Evolutionary conservation across 345 rosid genomes (phyloP).

Genomic region (Cochlearia excelsa): DNA sequence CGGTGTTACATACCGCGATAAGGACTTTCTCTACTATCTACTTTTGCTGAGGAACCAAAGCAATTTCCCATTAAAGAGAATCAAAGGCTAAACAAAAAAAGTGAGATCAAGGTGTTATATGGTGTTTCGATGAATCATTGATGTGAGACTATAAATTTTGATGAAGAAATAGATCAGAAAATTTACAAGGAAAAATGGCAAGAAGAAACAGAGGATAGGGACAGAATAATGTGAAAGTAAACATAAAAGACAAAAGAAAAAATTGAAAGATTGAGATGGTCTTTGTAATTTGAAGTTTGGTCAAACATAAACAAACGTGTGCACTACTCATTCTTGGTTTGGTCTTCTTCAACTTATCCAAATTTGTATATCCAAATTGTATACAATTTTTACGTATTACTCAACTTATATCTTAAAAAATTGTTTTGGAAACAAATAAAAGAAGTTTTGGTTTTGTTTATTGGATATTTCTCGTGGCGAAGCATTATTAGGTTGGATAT

Average conservation of each 20-base stretch:
- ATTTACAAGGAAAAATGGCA: conserved; percentile 11
- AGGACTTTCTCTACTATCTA: conserved; percentile 48
- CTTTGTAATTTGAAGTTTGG: conserved; percentile 8
- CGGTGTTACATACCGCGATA: conserved; percentile 41
- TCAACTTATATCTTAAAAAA: too few relatives aligned
- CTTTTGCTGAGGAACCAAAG: conserved; percentile 50
- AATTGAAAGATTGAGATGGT: conserved; percentile 3
- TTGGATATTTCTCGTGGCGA: too few relatives aligned
- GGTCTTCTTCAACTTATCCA: conserved; percentile 15
- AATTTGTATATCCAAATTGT: background rate
- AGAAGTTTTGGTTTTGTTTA: too few relatives aligned
- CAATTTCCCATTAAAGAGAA: conserved; percentile 58
- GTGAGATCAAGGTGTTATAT: background rate
- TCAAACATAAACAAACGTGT: conserved; percentile 33
- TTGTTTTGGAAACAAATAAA: too few relatives aligned
- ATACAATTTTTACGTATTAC: too few relatives aligned
- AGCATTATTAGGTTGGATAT: too few relatives aligned
- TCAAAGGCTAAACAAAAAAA: background rate
- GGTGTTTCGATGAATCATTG: background rate
- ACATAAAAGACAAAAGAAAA: conserved; percentile 8
- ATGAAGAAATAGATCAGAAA: background rate
- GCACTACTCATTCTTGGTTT: conserved; percentile 14
- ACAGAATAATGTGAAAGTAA: conserved; percentile 9
- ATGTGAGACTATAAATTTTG: background rate
- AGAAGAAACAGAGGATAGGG: conserved; percentile 21